Evolutionary conservation across 768 basidiomycete genomes (phyloP), one percentile per base, ranked within the genome.

Genomic region (Tricholoma sp.): DNA sequence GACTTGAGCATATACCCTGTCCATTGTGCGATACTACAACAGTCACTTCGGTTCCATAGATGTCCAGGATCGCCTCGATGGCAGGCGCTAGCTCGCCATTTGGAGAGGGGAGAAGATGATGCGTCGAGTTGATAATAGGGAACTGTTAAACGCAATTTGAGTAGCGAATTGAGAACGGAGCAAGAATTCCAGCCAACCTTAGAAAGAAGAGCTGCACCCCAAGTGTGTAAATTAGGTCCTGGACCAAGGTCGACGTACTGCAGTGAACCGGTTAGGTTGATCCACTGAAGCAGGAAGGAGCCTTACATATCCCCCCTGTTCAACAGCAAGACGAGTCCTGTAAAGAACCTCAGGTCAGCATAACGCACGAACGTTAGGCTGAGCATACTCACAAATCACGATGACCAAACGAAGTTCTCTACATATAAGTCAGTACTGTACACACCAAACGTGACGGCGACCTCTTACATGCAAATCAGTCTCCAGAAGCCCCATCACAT

Each of bases 21-120:
- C 94, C 94, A 66, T 96, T 95, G 62, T 96, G 94, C 0, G 91
- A 80, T 9, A 95, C 89, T n/a, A 95, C 76, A 0, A 94, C 91
- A 5, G 85, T 86, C 16, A 94, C 82, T 52, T 82, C 79, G 0
- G 84, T 86, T 0, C 92, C 91, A 61, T 84, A 88, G 6, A 92
- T 76, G 52, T 94, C 88, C 12, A 95, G 73, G 2, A 89, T 79
- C 3, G 92, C 92, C 69, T 92, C 89, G 31, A 95, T 95, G 1
- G 92, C 92, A 0, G 92, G 92, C 2, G 91, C 92, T 22, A 95
- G 83, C 68, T 94, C 93, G 7, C 90, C 89, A 56, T 80, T 69
- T 18, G 94, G 94, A 1, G 92, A 94, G 0, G 94, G 93, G 39
- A 95, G 79, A 0, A 95, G 77, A 65, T 94, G 90, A 65, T 95